These are phyloP conservation scores for Sanghuangporus baumii DNA, from an alignment of 1,284 basidiomycete species.

Conservation along the genomic window DNA sequence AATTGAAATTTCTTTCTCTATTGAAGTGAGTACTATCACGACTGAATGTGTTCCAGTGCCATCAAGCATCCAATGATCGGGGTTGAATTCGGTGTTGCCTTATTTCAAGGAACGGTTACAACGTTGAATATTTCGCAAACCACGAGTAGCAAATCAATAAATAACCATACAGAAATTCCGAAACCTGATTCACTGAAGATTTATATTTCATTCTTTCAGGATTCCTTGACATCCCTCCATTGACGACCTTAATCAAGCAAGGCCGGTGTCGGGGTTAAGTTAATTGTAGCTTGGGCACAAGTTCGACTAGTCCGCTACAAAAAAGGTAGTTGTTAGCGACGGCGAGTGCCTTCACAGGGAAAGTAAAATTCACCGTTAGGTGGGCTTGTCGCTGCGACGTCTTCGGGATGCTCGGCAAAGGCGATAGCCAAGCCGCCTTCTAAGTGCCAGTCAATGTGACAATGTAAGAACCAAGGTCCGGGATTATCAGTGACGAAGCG, in stretches of 20 bases:
- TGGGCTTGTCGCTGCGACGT: conserved; percentile 20
- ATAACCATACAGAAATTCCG: too few relatives aligned
- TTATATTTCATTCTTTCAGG: background rate
- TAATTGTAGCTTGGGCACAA: conserved; percentile 13
- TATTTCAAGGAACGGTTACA: too few relatives aligned
- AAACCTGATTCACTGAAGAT: too few relatives aligned
- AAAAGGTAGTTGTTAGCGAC: background rate
- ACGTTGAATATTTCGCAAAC: too few relatives aligned
- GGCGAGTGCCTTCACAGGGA: background rate
- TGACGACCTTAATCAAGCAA: background rate
- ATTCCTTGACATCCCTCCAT: background rate
- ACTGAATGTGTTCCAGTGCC: too few relatives aligned
- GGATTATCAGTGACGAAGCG: too few relatives aligned
- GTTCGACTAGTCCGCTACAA: conserved; percentile 12
- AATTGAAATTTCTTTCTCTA: too few relatives aligned
- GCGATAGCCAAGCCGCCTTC: conserved; percentile 34
- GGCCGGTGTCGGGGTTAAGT: conserved; percentile 6
- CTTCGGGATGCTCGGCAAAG: conserved; percentile 32
- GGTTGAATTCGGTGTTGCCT: too few relatives aligned
- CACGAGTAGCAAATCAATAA: too few relatives aligned
- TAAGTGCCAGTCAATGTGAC: conserved; percentile 6
- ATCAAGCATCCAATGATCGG: too few relatives aligned
- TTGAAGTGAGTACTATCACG: too few relatives aligned
- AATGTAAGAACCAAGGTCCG: too few relatives aligned
- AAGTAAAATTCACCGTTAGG: conserved; percentile 21